Evolutionary conservation across 805 yeast species (phyloP), one percentile per base, ranked within the genome.

Genomic region (Ogataea paraovalis): DNA sequence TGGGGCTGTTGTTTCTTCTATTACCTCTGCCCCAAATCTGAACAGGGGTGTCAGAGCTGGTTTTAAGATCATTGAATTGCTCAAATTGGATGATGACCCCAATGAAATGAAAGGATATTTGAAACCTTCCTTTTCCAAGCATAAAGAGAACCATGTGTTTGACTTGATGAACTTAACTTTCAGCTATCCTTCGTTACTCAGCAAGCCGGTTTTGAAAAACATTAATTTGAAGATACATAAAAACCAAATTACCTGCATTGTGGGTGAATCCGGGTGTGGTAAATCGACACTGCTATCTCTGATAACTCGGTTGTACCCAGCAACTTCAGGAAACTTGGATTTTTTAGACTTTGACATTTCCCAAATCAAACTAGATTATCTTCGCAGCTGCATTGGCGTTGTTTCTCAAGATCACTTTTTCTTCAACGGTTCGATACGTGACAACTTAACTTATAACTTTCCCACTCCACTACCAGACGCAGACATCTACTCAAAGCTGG

Each of bases 211-310:
- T 3, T 69, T 85, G 28, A 64, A 68, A 1, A 56, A 73, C 27
- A 55, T 86, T 6, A 62, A 65, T 9, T 66, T 85, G 28, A 39
- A 49, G 0, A 61, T 91, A 2, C 25, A 57, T 0, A 56, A 67
- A 10, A 77, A 79, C 18, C 78, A 80, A 47, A 69, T 78, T 0
- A 70, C 85, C 19, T 94, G 87, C 0, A 64, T 94, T 1, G 79
- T 83, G 3, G 99, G 99, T 0, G 80, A 78, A 32, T 87, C 97
- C 2, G 99, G 99, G 0, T 76, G 85, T 13, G 99, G 99, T 0
- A 94, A 94, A 64, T 85, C 97, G 0, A 89, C 98, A 0, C 51
- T 92, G 1, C 66, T 80, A 0, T 69, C 74, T 1, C 55, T 91
- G 12, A 52, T 91, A 0, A 64, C 82, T 1, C 69, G 84, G 43